Base-by-base conservation (phyloP, 495 filamentous ascomycete genomes). In the Cercophora sp. region DNA sequence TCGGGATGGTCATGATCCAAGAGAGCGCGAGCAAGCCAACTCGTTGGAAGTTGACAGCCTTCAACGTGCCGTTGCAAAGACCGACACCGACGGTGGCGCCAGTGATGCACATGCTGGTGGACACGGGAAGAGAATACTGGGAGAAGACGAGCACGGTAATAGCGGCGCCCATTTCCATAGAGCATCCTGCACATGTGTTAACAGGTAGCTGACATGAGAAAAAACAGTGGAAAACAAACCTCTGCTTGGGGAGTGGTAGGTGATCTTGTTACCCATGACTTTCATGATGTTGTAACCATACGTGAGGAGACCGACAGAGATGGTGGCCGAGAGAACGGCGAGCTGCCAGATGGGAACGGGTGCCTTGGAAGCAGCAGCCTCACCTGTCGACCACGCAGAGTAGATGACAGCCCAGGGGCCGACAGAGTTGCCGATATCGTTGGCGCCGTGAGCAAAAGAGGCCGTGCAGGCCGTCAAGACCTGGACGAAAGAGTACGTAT, bases 381-480 rank as follows among this genome's bases (percentile, higher is more conserved):
- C 61, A 8, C 79, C 82, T 2, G 71, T 70, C 13, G 66, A 63
- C 85, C 85, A 91, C 50, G 82, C 76, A 8, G 69, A 62, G 76
- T 84, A 91, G 61, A 88, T 83, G 51, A 79, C 83, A 23, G 85
- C 82, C 71, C 79, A 87, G 34, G 85, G 85, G 9, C 87, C 87
- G 52, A 89, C 81, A 3, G 87, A 84, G 71, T 89, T 89, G 26
- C 81, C 76, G 50, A 91, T 80, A 65, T 91, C 87, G 66, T 91
- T 91, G 60, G 86, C 83, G 46, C 87, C 87, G 70, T 91, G 87
- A 2, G 86, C 82, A 50, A 91, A 88, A 1, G 85, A 88, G 5
- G 84, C 82, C 20, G 85, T 88, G 67, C 79, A 81, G 44, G 87
- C 87, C 15, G 85, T 89, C 37, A 88, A 55, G 51, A 90, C 67